Percentiles rank a stretch among this genome's conserved stretches.
Evolutionary conservation across 805 yeast species (phyloP).

Genomic region (Debaryomyces prosopidis): DNA sequence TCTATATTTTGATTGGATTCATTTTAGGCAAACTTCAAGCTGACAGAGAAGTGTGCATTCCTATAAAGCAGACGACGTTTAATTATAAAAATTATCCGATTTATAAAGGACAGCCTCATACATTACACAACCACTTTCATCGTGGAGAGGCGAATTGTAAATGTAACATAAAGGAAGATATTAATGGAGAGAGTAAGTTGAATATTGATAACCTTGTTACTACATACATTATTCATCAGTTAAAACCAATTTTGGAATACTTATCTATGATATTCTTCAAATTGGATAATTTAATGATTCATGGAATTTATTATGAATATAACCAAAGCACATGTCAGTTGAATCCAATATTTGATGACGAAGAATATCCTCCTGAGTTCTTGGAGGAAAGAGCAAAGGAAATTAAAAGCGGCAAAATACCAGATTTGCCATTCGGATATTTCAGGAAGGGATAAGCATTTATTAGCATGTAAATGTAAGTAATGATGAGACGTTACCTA

Average conservation of each 20-base stretch:
- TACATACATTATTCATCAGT: constrained; percentile 35
- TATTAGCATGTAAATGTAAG: background rate
- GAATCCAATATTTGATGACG: constrained; percentile 27
- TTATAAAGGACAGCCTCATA: constrained; percentile 35
- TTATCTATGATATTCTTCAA: constrained; percentile 20
- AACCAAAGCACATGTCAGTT: constrained; percentile 9
- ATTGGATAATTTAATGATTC: constrained; percentile 32
- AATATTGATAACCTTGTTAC: constrained; percentile 35
- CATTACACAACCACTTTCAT: constrained; percentile 33
- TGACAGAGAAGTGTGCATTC: constrained; percentile 37
- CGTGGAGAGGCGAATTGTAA: constrained; percentile 14
- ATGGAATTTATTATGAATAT: constrained; percentile 33
- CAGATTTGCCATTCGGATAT: constrained; percentile 18
- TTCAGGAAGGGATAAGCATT: constrained; percentile 9
- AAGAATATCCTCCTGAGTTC: constrained; percentile 26
- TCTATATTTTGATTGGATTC: constrained; percentile 31
- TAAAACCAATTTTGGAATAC: constrained; percentile 29
- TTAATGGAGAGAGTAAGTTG: constrained; percentile 17
- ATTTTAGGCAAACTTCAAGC: constrained; percentile 34
- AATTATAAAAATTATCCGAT: constrained; percentile 29
- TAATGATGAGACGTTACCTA: background rate
- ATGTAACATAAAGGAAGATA: constrained; percentile 24
- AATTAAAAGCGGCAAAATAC: constrained; percentile 6
- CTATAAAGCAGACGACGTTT: constrained; percentile 26
- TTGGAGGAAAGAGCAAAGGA: constrained; percentile 7